These are phyloP conservation scores for Citrullus mucosospermus DNA, from an alignment of 306 rosid species.

Conservation along the genomic window DNA sequence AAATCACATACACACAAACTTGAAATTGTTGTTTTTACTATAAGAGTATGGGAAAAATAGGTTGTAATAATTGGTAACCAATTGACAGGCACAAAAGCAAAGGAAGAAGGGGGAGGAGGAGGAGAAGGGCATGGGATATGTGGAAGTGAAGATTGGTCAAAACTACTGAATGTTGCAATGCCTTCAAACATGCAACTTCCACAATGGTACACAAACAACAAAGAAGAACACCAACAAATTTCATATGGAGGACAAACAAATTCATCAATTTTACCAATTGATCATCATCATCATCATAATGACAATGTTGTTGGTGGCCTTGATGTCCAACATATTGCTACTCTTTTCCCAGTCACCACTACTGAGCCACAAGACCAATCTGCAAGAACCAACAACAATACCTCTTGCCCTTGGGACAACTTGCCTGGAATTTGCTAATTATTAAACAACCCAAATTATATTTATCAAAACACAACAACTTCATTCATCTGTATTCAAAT, in stretches of 20 bases:
- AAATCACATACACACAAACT: too few relatives aligned
- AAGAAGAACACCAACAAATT: slow-evolving; percentile 12
- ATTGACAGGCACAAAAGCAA: neutral
- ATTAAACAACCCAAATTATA: too few relatives aligned
- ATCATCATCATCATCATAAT: neutral
- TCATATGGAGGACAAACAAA: slow-evolving; percentile 25
- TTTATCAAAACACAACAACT: too few relatives aligned
- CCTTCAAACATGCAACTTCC: slow-evolving; percentile 33
- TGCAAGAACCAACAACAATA: slow-evolving; percentile 17
- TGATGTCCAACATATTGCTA: slow-evolving; percentile 45
- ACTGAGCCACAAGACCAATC: slow-evolving; percentile 17
- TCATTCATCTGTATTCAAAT: too few relatives aligned
- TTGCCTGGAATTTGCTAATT: slow-evolving; percentile 46
- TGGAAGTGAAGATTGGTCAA: slow-evolving; percentile 44
- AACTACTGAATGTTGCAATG: slow-evolving; percentile 26
- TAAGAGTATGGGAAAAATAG: too few relatives aligned
- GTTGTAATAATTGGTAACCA: too few relatives aligned
- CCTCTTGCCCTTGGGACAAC: slow-evolving; percentile 55
- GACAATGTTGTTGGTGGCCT: slow-evolving; percentile 22
- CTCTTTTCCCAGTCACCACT: slow-evolving; percentile 45
- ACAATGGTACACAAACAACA: slow-evolving; percentile 31
- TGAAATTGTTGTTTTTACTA: too few relatives aligned
- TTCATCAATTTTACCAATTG: neutral
- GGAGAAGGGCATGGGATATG: slow-evolving; percentile 16
- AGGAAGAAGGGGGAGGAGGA: slow-evolving; percentile 25